Base-by-base conservation (phyloP, 176 grass and related monocot species). In the Triticum urartu region DNA sequence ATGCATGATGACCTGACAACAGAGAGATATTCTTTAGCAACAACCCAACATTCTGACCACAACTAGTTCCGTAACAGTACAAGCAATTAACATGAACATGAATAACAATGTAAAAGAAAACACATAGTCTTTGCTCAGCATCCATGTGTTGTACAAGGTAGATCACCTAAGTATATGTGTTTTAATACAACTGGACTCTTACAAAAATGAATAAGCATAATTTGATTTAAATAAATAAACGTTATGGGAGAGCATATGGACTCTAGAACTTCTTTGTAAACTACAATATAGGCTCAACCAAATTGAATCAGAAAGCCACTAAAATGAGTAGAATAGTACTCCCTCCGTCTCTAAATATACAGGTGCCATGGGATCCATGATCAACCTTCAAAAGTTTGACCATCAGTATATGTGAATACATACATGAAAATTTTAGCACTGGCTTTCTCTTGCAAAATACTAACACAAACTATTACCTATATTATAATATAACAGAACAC, bases 11-110 rank as follows among this genome's bases (percentile, higher is more conserved):
- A 79, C 56, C 78, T 77, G 35, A 82, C 3, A 9, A n/a, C n/a
- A 65, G 78, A 87, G 64, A 84, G 21, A 67, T 79, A 68, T 36
- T 30, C 61, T 77, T 84, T 78, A 82, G 42, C 47, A 20, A 82
- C 40, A 87, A 84, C 34, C 30, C 43, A 79, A 61, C 14, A 32
- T 42, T 68, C 64, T 67, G 7, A 30, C 7, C 64, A 72, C 62
- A 72, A 56, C 26, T 22, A 81, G 38, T 42, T 84, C 15, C 13
- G n/a, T 54, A 65, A 62, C 32, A 64, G 11, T 24, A 34, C 6
- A 22, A 78, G 26, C 5, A 72, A 85, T 40, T 42, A 76, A 68
- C 74, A 68, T 40, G 22, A 68, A 78, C 45, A 68, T 68, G 61
- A 40, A 33, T 36, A 50, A 7, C 20, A 20, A 13, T 56, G 72